These are phyloP conservation scores for Hanseniaspora lachancei DNA, from an alignment of 805 yeast genomes.

Conservation along the genomic window DNA sequence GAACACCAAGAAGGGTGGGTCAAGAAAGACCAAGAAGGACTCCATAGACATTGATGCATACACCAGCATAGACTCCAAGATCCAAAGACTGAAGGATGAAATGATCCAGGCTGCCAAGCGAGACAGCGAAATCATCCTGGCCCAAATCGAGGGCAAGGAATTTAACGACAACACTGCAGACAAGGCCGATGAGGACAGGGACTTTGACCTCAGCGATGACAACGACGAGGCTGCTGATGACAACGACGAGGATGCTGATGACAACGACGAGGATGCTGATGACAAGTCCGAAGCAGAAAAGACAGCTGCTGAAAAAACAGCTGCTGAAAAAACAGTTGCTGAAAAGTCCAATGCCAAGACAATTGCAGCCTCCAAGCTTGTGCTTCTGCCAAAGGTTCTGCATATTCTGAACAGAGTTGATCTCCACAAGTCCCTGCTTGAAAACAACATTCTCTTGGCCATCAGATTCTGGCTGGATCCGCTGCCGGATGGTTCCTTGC, in stretches of 20 bases:
- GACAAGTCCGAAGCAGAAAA: not conserved
- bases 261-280: conserved; percentile 18
- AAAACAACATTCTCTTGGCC: conserved; percentile 83
- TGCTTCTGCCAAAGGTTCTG: conserved; percentile 64
- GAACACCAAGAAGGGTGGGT: conserved; percentile 36
- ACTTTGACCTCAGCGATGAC: too few species aligned
- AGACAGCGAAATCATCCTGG: conserved; percentile 44
- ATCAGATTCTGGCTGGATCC: conserved; percentile 97
- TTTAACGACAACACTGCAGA: not conserved
- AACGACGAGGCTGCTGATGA: conserved; percentile 19
- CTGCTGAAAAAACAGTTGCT: too few species aligned
- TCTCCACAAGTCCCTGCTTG: conserved; percentile 82
- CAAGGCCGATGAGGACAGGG: conserved; percentile 18
- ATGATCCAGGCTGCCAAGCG: conserved; percentile 80
- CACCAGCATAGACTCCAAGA: conserved; percentile 84
- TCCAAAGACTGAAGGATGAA: conserved; percentile 64
- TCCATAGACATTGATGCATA: conserved; percentile 48
- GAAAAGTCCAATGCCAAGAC: not conserved
- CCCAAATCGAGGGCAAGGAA: conserved; percentile 21
- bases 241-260: conserved; percentile 18
- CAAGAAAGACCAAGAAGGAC: conserved; percentile 47
- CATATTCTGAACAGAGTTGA: conserved; percentile 66
- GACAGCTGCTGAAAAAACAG: conserved; percentile 23
- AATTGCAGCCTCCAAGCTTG: conserved; percentile 6
- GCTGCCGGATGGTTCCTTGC: conserved; percentile 91